Evolutionary conservation across 192 early-diverging fungal species (phyloP).

Genomic region (Podochytrium sp.): DNA sequence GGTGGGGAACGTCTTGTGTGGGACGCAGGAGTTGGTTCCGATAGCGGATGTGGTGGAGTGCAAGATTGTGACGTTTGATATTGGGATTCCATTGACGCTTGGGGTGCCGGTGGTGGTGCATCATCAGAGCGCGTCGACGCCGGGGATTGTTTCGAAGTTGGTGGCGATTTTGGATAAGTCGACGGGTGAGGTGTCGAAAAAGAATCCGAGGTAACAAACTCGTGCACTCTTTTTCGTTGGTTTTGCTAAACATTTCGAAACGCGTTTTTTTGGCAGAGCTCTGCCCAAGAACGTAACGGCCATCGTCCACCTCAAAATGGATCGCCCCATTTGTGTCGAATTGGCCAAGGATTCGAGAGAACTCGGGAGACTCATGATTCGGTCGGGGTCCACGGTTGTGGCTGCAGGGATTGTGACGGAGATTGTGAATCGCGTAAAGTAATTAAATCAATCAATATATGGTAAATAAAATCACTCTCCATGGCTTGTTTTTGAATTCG

Average conservation of each 20-base stretch:
- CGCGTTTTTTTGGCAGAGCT: slow-evolving; percentile 50
- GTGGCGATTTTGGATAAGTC: slow-evolving; percentile 76
- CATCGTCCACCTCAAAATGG: slow-evolving; percentile 77
- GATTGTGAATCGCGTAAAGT: slow-evolving; percentile 33
- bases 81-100: slow-evolving; percentile 87
- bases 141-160: slow-evolving; percentile 77
- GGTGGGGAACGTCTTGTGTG: slow-evolving; percentile 87
- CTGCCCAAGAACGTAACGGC: slow-evolving; percentile 69
- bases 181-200: slow-evolving; percentile 84
- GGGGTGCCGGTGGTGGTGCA: slow-evolving; percentile 89
- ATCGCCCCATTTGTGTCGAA: slow-evolving; percentile 83
- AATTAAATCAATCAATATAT: not conserved
- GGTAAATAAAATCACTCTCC: not conserved
- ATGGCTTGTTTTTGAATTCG: no score
- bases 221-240: not conserved
- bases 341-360: slow-evolving; percentile 84
- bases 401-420: slow-evolving; percentile 74
- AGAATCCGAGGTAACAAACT: slow-evolving; percentile 71
- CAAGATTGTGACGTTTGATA: slow-evolving; percentile 94
- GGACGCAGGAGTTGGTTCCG: slow-evolving; percentile 68
- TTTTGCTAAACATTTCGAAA: slow-evolving; percentile 46
- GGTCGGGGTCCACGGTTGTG: slow-evolving; percentile 82
- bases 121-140: slow-evolving; percentile 81
- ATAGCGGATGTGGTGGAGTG: slow-evolving; percentile 78
- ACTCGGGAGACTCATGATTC: slow-evolving; percentile 85